Conservation (phyloP, 73 alveolate species). For the Paramecium octaurelia region DNA sequence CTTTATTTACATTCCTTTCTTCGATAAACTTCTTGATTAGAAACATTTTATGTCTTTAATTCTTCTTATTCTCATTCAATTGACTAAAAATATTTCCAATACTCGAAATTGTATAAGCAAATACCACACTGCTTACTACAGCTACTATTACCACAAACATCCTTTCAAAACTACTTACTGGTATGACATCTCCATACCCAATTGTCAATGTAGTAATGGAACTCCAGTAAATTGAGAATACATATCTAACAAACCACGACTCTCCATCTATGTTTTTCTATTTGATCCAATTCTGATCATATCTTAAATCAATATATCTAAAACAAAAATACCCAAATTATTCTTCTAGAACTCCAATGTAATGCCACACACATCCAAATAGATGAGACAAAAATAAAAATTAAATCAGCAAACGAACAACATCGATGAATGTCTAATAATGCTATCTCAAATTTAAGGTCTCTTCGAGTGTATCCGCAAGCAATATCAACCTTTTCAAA, state of each 20-base stretch:
- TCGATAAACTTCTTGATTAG: background rate
- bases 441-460: background rate
- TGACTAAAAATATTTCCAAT: conserved; percentile 56
- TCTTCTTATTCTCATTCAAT: conserved; percentile 27
- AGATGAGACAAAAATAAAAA: conserved; percentile 8
- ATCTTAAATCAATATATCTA: background rate
- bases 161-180: conserved; percentile 24
- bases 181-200: conserved; percentile 61
- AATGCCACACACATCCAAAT: conserved; percentile 47
- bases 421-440: background rate
- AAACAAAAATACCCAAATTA: background rate
- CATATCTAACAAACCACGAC: conserved; percentile 9
- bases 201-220: conserved; percentile 45
- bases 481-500: background rate
- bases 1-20: conserved; percentile 18
- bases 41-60: conserved; percentile 22
- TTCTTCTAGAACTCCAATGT: conserved; percentile 5
- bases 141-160: conserved; percentile 27
- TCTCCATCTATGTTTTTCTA: background rate
- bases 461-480: conserved; percentile 20
- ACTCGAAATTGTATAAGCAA: conserved; percentile 40
- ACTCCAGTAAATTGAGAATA: conserved; percentile 49
- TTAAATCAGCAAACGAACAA: background rate
- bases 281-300: background rate
- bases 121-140: conserved; percentile 27